Percentiles rank a stretch among this genome's conserved stretches.
Conservation (phyloP, 2,329 filamentous ascomycete genomes). For the Penicillium sp. region DNA sequence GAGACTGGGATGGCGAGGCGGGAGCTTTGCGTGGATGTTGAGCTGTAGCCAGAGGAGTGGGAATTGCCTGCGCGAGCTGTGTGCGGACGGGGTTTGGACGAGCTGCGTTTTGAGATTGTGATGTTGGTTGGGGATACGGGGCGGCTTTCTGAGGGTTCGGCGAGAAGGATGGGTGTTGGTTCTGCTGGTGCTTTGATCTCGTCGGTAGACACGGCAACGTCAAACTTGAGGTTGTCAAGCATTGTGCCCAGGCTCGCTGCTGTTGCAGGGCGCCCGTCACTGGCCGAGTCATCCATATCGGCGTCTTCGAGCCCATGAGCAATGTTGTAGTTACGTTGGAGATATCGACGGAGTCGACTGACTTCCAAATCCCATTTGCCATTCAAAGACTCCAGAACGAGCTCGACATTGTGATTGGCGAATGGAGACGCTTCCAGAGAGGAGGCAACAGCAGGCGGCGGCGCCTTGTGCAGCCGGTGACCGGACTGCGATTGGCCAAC, state of each 20-base stretch:
- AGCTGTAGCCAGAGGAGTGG: conserved; percentile 25
- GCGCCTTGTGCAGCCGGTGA: conserved; percentile 36
- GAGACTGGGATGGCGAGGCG: conserved; percentile 36
- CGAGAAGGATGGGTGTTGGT: conserved; percentile 17
- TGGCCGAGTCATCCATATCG: conserved; percentile 34
- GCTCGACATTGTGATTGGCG: conserved; percentile 42
- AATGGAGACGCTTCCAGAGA: conserved; percentile 26
- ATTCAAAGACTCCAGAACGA: conserved; percentile 43
- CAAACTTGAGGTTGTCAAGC: conserved; percentile 40
- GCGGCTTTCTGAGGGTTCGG: conserved; percentile 17
- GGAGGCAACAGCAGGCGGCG: conserved; percentile 21
- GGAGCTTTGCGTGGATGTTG: conserved; percentile 18
- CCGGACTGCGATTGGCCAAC: conserved; percentile 31
- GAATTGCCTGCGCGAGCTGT: conserved; percentile 28
- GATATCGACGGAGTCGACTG: conserved; percentile 44
- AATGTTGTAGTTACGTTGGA: conserved; percentile 49
- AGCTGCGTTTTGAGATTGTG: conserved; percentile 20
- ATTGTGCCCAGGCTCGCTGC: conserved; percentile 41
- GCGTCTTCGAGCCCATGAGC: conserved; percentile 35
- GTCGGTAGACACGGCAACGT: conserved; percentile 32
- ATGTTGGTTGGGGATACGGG: conserved; percentile 6
- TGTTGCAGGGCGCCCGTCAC: conserved; percentile 40
- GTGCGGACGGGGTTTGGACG: conserved; percentile 23
- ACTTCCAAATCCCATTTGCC: conserved; percentile 50
- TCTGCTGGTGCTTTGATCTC: conserved; percentile 25